phyloP scores from a whole-genome alignment of 148 eudicot species.

The Oxyria digyna region DNA sequence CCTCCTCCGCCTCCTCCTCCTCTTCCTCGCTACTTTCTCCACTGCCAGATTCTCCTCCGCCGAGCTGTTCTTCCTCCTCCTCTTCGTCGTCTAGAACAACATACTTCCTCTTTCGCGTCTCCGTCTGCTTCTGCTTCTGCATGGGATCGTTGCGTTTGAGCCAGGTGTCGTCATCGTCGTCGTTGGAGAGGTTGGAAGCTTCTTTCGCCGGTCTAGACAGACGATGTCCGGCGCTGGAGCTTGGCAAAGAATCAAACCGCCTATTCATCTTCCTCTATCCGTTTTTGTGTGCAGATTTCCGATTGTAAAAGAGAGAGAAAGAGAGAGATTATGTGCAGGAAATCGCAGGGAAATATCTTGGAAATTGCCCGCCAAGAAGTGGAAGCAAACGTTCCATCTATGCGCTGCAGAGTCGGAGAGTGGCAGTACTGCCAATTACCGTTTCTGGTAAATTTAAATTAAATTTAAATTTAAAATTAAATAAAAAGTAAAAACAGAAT shows the following conservation, averaged over 20 bases:
- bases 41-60: not conserved
- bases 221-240: not conserved
- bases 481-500: too few relatives aligned
- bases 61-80: not conserved
- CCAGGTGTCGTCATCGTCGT: not conserved
- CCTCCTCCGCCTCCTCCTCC: slow-evolving; percentile 26
- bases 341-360: not conserved
- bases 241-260: not conserved
- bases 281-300: not conserved
- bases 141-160: not conserved
- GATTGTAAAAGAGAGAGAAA: not conserved
- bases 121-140: not conserved
- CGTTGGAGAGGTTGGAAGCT: not conserved
- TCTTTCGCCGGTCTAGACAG: not conserved
- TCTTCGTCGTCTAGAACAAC: slow-evolving; percentile 7
- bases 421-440: not conserved
- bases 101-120: too few relatives aligned
- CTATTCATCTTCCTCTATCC: not conserved
- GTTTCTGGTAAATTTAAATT: too few relatives aligned
- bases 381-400: not conserved
- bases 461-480: too few relatives aligned
- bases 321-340: not conserved
- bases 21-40: not conserved
- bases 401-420: not conserved
- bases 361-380: slow-evolving; percentile 1